These are phyloP conservation scores for Neurospora sp. DNA, from an alignment of 495 filamentous ascomycete species.

Conservation along the genomic window DNA sequence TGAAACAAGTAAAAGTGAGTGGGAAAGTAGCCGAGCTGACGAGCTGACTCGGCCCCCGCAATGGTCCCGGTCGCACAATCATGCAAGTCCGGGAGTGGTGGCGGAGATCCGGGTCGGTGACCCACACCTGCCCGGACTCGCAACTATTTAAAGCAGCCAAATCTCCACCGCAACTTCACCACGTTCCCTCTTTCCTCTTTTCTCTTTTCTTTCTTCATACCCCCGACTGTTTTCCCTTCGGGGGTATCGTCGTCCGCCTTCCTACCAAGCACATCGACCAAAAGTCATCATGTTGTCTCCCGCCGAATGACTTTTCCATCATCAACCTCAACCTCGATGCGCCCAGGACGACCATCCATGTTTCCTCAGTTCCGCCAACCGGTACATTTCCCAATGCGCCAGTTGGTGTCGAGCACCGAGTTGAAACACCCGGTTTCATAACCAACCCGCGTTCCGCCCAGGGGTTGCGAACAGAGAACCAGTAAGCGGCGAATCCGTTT, in stretches of 20 bases:
- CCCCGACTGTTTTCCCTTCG: neutral
- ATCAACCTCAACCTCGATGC: neutral
- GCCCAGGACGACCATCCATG: neutral
- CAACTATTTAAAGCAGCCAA: neutral
- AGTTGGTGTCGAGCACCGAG: neutral
- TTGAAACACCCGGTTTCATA: neutral
- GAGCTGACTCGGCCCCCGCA: neutral
- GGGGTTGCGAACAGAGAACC: constrained; percentile 8
- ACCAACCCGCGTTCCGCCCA: constrained; percentile 6
- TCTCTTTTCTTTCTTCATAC: neutral
- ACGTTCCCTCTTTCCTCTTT: neutral
- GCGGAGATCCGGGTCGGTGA: neutral
- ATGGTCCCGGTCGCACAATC: neutral
- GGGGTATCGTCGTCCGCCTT: neutral
- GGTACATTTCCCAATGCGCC: neutral
- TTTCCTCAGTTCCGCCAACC: neutral
- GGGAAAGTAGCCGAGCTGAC: neutral
- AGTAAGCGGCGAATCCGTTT: constrained; percentile 9
- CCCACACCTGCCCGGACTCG: neutral
- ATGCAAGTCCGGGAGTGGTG: neutral
- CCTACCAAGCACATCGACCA: neutral
- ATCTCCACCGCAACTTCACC: neutral
- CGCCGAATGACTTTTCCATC: neutral
- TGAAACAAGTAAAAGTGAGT: neutral
- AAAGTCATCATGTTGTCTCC: constrained; percentile 1